Conservation (phyloP, 1,284 basidiomycete species). For the Ustilago xerochloae region DNA sequence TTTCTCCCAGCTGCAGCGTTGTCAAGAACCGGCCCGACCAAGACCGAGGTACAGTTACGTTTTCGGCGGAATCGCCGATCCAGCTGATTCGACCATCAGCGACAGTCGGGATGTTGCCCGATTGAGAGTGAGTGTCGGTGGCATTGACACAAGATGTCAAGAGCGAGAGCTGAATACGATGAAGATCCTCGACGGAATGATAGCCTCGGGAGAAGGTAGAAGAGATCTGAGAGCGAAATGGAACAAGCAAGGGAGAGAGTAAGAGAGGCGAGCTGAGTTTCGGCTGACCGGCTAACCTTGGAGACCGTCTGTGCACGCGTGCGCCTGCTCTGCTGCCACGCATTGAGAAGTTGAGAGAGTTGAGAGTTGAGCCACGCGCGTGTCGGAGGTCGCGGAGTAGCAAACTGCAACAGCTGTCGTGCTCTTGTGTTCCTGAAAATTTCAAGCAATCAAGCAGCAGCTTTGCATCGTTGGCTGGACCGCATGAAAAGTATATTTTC, state of each 20-base stretch:
- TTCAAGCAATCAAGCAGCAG: neutral
- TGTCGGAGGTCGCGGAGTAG: neutral
- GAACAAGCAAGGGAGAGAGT: no score
- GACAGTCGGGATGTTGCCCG: neutral
- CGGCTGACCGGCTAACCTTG: no score
- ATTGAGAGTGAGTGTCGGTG: neutral
- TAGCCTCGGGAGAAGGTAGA: no score
- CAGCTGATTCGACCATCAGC: neutral
- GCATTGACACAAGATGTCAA: no score
- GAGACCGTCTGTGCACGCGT: neutral
- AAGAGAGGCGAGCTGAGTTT: no score
- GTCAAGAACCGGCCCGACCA: neutral
- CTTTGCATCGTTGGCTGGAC: neutral
- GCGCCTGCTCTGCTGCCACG: neutral
- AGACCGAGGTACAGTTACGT: neutral
- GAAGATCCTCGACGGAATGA: no score
- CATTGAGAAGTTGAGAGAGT: no score
- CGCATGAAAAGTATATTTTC: neutral
- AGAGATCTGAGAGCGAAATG: no score
- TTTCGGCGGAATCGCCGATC: neutral
- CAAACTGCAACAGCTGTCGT: no score
- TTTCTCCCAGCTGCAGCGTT: no score
- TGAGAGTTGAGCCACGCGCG: neutral
- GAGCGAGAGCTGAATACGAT: no score
- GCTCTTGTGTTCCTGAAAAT: conserved; percentile 1